A percentile compares a stretch with the other conserved stretches of the same genome.
phyloP scores from a whole-genome alignment of 306 rosid genomes.

The Lupinus albus region DNA sequence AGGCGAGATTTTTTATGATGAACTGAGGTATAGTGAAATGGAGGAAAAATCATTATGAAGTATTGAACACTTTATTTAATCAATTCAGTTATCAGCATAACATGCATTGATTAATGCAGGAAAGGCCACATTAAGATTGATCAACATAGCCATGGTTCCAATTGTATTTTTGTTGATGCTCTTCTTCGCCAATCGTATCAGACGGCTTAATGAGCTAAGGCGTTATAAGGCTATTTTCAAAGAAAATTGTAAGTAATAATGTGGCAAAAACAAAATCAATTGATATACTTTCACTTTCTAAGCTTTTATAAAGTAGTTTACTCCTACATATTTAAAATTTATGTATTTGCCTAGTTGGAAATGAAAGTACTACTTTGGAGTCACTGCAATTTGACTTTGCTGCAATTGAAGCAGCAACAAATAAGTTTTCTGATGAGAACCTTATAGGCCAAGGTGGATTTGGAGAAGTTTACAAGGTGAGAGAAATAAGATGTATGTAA shows the following conservation, averaged over 20 bases:
- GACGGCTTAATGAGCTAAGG: neutral
- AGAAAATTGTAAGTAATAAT: constrained; percentile 33
- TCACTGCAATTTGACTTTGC: constrained; percentile 15
- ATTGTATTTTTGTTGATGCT: neutral
- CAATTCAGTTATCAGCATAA: neutral
- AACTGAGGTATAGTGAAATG: too few relatives aligned
- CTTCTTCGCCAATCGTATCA: neutral
- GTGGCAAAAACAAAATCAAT: neutral
- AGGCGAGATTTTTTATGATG: too few relatives aligned
- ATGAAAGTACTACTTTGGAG: constrained; percentile 4
- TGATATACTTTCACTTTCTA: neutral
- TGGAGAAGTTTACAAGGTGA: constrained; percentile 44
- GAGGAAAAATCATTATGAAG: neutral
- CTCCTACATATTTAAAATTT: neutral
- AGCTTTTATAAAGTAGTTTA: neutral
- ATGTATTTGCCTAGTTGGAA: constrained; percentile 7
- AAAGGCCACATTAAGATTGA: neutral
- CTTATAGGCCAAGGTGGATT: constrained; percentile 55
- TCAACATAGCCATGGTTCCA: neutral
- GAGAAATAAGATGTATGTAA: neutral
- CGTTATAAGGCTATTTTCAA: neutral
- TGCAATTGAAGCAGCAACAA: constrained; percentile 44
- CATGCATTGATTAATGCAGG: constrained; percentile 9
- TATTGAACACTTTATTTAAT: neutral
- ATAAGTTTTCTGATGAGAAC: constrained; percentile 41